Conservation (phyloP, 2,329 filamentous ascomycete genomes). For the Westerdykella sp. region DNA sequence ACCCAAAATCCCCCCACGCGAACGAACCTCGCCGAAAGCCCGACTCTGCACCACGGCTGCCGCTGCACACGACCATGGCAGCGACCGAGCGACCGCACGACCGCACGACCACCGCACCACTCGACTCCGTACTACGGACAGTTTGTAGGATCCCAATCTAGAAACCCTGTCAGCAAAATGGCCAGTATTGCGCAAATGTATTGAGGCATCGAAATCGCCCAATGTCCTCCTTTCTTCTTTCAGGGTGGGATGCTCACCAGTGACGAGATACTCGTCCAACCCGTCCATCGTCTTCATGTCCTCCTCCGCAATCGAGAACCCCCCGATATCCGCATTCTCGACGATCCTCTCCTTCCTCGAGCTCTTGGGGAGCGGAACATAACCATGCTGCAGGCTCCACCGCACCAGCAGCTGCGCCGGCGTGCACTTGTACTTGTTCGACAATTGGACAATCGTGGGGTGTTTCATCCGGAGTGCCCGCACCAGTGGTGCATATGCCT, state of each 20-base stretch:
- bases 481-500: slow-evolving; percentile 75
- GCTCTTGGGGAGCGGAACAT: slow-evolving; percentile 70
- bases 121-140: slow-evolving; percentile 18
- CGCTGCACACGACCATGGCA: slow-evolving; percentile 3
- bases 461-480: slow-evolving; percentile 65
- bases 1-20: slow-evolving; percentile 5
- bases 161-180: slow-evolving; percentile 2
- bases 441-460: slow-evolving; percentile 54
- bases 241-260: slow-evolving; percentile 25
- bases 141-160: slow-evolving; percentile 46
- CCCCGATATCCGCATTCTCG: slow-evolving; percentile 58
- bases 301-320: slow-evolving; percentile 55
- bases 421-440: slow-evolving; percentile 63
- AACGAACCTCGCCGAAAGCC: slow-evolving; percentile 15
- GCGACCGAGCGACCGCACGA: too few relatives aligned
- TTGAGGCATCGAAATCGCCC: background rate
- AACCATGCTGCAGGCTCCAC: slow-evolving; percentile 71
- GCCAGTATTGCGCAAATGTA: slow-evolving; percentile 1
- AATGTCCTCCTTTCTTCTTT: too few relatives aligned
- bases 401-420: slow-evolving; percentile 69
- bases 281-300: slow-evolving; percentile 59
- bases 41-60: slow-evolving; percentile 1
- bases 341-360: slow-evolving; percentile 55
- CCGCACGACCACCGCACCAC: slow-evolving; percentile 2
- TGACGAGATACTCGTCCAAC: slow-evolving; percentile 67